Evolutionary conservation across 345 rosid species (phyloP).

Genomic region (Populus davidiana): DNA sequence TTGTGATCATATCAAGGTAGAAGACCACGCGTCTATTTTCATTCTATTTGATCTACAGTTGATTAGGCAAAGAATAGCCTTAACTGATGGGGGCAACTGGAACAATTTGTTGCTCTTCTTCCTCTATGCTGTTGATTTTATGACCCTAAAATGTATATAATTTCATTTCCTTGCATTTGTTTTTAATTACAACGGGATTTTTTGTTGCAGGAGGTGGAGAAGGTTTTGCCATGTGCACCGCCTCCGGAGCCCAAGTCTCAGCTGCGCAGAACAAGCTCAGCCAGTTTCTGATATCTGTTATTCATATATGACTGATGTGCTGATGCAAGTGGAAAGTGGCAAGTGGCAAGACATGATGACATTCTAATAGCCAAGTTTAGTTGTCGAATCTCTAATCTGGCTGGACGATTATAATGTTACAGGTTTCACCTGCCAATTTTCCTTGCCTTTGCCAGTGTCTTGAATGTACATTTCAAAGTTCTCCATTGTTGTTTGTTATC

Average conservation of each 20-base stretch:
- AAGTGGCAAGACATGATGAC: not conserved
- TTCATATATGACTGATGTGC: not conserved
- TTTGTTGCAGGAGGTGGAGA: not conserved
- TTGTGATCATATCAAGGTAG: not conserved
- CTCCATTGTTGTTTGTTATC: not conserved
- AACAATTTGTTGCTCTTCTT: not conserved
- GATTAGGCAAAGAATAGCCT: not conserved
- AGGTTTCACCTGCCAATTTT: not conserved
- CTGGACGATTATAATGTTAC: not conserved
- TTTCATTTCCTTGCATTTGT: not conserved
- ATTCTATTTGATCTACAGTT: not conserved
- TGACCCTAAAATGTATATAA: not conserved
- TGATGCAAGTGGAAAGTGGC: not conserved
- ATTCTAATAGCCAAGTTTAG: not conserved
- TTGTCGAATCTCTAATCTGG: not conserved
- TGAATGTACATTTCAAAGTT: not conserved
- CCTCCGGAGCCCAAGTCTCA: not conserved
- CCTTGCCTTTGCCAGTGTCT: not conserved
- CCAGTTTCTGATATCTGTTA: not conserved
- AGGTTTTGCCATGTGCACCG: not conserved
- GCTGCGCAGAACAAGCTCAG: not conserved
- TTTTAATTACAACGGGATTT: not conserved
- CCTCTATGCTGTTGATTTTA: not conserved
- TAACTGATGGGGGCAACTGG: not conserved
- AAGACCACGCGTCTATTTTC: not conserved